These are phyloP conservation scores for Lipomyces japonicus DNA, from an alignment of 805 yeast species.

Conservation along the genomic window DNA sequence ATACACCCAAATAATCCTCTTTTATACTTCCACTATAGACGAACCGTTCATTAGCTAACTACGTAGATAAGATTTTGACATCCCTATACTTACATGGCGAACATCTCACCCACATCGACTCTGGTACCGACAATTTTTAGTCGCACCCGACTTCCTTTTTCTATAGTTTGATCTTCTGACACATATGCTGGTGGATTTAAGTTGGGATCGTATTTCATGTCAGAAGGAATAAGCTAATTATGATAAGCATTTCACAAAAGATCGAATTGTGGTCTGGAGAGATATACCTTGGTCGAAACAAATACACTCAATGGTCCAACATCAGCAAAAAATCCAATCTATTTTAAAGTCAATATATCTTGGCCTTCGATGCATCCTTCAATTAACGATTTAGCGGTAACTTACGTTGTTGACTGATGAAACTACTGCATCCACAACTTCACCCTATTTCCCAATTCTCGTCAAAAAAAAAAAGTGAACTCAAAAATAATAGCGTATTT, in stretches of 20 bases:
- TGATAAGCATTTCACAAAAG: background rate
- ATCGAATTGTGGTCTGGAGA: no score
- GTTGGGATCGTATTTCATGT: constrained; percentile 88
- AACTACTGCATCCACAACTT: constrained; percentile 95
- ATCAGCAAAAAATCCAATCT: constrained; percentile 94
- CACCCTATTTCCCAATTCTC: constrained; percentile 51
- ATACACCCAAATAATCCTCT: constrained; percentile 93
- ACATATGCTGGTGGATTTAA: constrained; percentile 98
- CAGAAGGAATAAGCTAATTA: constrained; percentile 73
- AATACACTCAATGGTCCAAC: constrained; percentile 96
- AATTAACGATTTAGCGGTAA: no score
- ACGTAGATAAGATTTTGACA: background rate
- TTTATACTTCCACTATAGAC: constrained; percentile 75
- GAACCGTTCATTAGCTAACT: constrained; percentile 1
- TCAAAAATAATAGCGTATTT: background rate
- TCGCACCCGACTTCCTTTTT: constrained; percentile 89
- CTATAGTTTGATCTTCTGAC: constrained; percentile 82
- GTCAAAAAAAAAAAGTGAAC: background rate
- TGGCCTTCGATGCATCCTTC: no score
- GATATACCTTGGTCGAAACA: constrained; percentile 71
- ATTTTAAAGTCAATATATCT: no score
- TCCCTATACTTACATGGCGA: constrained; percentile 59
- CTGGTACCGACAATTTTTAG: constrained; percentile 95
- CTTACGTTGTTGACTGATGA: constrained; percentile 73
- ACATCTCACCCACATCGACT: constrained; percentile 94